These are phyloP conservation scores for Serendipita sp. DNA, from an alignment of 768 basidiomycete genomes.

Conservation along the genomic window DNA sequence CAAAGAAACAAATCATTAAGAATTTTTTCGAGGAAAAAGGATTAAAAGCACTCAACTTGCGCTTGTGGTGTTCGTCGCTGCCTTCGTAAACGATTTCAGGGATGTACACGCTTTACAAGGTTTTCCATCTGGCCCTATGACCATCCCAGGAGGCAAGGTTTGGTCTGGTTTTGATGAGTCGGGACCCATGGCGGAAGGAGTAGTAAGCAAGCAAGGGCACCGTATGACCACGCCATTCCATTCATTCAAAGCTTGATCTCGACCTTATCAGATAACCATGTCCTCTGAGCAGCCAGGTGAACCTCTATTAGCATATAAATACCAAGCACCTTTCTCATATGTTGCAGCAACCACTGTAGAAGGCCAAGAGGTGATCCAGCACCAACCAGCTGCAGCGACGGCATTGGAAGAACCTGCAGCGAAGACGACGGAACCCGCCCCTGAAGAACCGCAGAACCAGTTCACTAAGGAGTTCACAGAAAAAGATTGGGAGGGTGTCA, in stretches of 20 bases:
- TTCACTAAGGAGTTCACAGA: constrained; percentile 55
- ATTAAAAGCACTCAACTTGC: constrained; percentile 15
- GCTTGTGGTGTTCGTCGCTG: constrained; percentile 15
- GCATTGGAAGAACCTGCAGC: neutral
- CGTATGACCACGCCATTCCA: neutral
- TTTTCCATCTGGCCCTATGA: constrained; percentile 85
- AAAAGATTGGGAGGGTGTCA: constrained; percentile 56
- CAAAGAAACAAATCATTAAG: constrained; percentile 13
- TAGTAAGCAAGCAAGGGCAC: neutral
- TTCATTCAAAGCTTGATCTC: constrained; percentile 1
- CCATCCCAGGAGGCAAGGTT: constrained; percentile 64
- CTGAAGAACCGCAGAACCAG: constrained; percentile 46
- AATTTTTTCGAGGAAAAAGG: constrained; percentile 20
- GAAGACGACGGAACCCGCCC: neutral
- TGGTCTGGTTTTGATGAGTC: constrained; percentile 7
- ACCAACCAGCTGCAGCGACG: neutral
- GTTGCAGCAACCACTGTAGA: too few species aligned
- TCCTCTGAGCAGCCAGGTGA: neutral
- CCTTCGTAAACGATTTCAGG: constrained; percentile 24
- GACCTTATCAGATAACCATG: neutral
- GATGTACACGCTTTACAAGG: constrained; percentile 83
- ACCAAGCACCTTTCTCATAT: neutral
- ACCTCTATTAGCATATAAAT: neutral
- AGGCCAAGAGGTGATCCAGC: neutral
- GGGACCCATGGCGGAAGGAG: neutral